These are phyloP conservation scores for Claviceps maximensis DNA, from an alignment of 2,329 filamentous ascomycete genomes.

Conservation along the genomic window DNA sequence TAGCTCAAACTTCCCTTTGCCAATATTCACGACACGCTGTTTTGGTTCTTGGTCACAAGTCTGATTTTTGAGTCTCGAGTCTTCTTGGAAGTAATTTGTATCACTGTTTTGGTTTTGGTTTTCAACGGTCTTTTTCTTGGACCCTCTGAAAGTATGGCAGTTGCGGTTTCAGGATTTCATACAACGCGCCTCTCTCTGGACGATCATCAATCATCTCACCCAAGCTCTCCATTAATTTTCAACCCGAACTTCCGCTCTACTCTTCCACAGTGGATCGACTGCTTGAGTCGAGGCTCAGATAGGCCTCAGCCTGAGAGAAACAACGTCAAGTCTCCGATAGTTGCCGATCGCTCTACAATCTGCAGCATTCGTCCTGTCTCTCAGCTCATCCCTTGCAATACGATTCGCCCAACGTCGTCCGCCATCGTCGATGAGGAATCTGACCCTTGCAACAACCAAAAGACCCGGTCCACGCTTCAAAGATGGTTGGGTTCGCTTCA, in stretches of 20 bases:
- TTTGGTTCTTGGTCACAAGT: conserved; percentile 20
- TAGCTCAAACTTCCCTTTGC: conserved; percentile 13
- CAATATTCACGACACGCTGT: conserved; percentile 25
- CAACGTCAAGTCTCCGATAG: conserved; percentile 9
- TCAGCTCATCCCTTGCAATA: neutral
- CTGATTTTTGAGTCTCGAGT: conserved; percentile 7
- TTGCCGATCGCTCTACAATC: conserved; percentile 10
- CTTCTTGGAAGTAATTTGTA: conserved; percentile 26
- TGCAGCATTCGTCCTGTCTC: neutral
- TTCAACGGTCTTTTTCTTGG: conserved; percentile 16
- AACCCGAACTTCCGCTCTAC: neutral
- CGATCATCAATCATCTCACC: neutral
- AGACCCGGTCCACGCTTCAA: conserved; percentile 39
- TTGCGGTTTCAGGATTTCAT: conserved; percentile 12
- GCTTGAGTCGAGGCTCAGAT: neutral
- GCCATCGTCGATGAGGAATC: neutral
- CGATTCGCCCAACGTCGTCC: neutral
- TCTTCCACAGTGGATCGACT: neutral
- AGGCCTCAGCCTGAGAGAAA: neutral
- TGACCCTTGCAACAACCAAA: conserved; percentile 2
- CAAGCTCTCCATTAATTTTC: neutral
- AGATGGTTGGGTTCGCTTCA: conserved; percentile 63
- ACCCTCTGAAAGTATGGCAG: conserved; percentile 21
- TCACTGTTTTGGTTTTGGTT: conserved; percentile 20
- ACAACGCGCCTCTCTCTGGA: conserved; percentile 10